These are phyloP conservation scores for Dioscorea cayenensis DNA, from an alignment of 116 monocot species.

Conservation along the genomic window DNA sequence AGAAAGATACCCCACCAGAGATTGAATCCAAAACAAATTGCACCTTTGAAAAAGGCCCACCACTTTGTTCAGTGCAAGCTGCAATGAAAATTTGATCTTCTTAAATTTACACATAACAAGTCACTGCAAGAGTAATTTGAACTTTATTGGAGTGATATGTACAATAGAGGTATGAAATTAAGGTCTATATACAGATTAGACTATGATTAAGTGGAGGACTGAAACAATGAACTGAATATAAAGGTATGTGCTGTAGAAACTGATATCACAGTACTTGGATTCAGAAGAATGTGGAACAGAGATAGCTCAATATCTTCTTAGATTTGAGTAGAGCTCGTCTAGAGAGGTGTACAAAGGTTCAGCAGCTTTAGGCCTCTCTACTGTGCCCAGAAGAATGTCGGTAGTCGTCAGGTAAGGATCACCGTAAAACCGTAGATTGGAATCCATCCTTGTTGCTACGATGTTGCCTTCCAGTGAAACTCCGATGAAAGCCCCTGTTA, in stretches of 20 bases:
- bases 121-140: neutral
- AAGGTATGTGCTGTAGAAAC: neutral
- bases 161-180: neutral
- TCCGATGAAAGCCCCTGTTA: constrained; percentile 66
- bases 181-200: neutral
- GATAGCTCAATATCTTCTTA: constrained; percentile 6
- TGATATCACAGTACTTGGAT: neutral
- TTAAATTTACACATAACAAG: neutral
- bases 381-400: constrained; percentile 47
- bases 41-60: too few species aligned
- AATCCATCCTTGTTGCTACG: constrained; percentile 40
- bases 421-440: constrained; percentile 55
- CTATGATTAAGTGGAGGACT: neutral
- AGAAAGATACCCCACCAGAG: too few species aligned
- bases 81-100: too few species aligned
- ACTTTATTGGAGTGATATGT: neutral
- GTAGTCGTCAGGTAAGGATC: constrained; percentile 46
- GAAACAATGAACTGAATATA: neutral
- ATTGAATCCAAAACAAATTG: too few species aligned
- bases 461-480: constrained; percentile 59
- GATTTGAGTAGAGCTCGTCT: constrained; percentile 29
- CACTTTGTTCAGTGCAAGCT: too few species aligned
- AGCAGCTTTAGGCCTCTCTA: constrained; percentile 49
- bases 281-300: neutral
- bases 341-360: constrained; percentile 43